Conservation (phyloP, 345 rosid species). For the Moricandia moricandioides region DNA sequence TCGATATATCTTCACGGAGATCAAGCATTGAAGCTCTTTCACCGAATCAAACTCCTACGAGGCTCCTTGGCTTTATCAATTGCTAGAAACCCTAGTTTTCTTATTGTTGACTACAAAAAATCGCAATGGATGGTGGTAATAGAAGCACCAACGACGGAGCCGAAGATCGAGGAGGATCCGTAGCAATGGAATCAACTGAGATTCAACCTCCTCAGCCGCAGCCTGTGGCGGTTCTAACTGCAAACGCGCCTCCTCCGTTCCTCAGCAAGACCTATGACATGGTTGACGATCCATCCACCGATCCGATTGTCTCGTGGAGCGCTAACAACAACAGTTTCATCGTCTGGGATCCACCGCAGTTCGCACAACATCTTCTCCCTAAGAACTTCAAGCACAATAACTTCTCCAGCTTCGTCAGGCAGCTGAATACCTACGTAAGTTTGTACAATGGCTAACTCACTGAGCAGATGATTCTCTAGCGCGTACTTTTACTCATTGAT, state of each 20-base stretch:
- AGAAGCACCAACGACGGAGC: not conserved
- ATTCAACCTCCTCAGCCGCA: slow-evolving; percentile 34
- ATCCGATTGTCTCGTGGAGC: slow-evolving; percentile 80
- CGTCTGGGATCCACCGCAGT: slow-evolving; percentile 27
- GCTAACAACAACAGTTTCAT: slow-evolving; percentile 69
- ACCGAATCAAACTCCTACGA: not conserved
- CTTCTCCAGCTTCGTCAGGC: not conserved
- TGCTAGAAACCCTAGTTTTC: slow-evolving; percentile 6
- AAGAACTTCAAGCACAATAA: not conserved
- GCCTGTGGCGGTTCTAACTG: slow-evolving; percentile 41
- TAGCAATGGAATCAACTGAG: slow-evolving; percentile 7
- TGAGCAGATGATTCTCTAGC: no score
- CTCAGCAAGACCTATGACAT: slow-evolving; percentile 90
- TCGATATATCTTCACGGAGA: not conserved
- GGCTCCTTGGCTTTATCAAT: not conserved
- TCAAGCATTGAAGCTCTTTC: not conserved
- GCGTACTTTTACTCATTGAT: not conserved
- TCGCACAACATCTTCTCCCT: slow-evolving; percentile 57
- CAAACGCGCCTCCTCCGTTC: slow-evolving; percentile 81
- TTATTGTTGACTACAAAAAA: not conserved
- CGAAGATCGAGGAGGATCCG: not conserved
- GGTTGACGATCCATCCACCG: slow-evolving; percentile 79
- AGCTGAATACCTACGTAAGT: not conserved
- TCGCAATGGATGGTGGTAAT: slow-evolving; percentile 17
- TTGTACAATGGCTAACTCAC: no score